phyloP scores from a whole-genome alignment of 164 flowering plant genomes.

The Piper longum region DNA sequence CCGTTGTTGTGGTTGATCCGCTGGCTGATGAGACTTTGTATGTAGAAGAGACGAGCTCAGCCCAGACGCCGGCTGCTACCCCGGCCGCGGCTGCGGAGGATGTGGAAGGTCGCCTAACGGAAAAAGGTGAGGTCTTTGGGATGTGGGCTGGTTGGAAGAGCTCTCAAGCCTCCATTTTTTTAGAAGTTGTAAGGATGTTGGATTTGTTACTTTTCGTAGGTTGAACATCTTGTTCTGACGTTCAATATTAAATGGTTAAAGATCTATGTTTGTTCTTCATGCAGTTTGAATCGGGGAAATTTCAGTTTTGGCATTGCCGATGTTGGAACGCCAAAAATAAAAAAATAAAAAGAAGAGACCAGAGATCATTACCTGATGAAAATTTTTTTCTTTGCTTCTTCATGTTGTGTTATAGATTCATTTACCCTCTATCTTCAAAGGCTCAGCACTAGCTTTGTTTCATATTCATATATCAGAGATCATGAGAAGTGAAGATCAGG shows the following conservation, averaged over 20 bases:
- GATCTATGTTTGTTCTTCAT: background rate
- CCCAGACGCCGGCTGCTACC: slow-evolving; percentile 2
- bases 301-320: too few species aligned
- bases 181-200: background rate
- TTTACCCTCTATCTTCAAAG: too few species aligned
- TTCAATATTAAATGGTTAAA: background rate
- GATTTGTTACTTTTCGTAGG: background rate
- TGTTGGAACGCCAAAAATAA: too few species aligned
- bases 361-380: background rate
- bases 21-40: slow-evolving; percentile 8
- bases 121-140: slow-evolving; percentile 17
- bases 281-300: background rate
- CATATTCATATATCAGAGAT: too few species aligned
- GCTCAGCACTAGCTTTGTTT: too few species aligned
- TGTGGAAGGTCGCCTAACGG: slow-evolving; percentile 12
- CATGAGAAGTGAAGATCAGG: too few species aligned
- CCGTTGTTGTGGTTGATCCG: slow-evolving; percentile 13
- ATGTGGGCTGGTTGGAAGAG: background rate
- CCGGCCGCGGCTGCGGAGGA: slow-evolving; percentile 4
- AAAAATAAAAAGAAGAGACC: background rate
- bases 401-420: background rate
- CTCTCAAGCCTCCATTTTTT: background rate
- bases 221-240: background rate
- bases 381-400: background rate
- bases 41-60: background rate